These are phyloP conservation scores for Coniferiporia weirii DNA, from an alignment of 1,284 basidiomycete genomes.

Conservation along the genomic window DNA sequence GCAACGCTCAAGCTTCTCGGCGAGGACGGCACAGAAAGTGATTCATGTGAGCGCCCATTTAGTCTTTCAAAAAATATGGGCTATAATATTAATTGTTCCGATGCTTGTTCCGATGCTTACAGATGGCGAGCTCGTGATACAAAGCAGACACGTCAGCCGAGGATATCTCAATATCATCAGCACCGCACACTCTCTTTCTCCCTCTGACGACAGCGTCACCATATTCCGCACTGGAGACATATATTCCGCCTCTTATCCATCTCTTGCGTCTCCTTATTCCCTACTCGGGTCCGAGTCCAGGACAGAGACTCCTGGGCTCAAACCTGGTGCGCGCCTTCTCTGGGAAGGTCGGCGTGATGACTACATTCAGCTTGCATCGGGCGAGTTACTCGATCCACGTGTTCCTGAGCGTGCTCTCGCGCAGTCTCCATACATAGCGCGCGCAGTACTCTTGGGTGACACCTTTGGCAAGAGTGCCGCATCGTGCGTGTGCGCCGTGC, in stretches of 20 bases:
- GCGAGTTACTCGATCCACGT: slow-evolving; percentile 30
- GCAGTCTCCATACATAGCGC: slow-evolving; percentile 23
- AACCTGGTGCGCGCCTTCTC: slow-evolving; percentile 20
- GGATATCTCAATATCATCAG: slow-evolving; percentile 29
- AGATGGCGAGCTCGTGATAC: slow-evolving; percentile 33
- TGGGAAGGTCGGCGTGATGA: slow-evolving; percentile 34
- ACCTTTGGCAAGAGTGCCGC: slow-evolving; percentile 30
- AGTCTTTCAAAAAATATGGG: background rate
- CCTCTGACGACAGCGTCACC: slow-evolving; percentile 23
- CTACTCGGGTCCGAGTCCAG: background rate
- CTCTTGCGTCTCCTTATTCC: background rate
- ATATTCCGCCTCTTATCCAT: slow-evolving; percentile 20
- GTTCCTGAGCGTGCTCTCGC: slow-evolving; percentile 28
- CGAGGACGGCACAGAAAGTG: slow-evolving; percentile 6
- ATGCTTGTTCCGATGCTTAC: background rate
- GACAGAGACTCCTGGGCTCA: background rate
- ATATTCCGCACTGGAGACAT: slow-evolving; percentile 33
- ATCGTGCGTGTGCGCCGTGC: slow-evolving; percentile 28
- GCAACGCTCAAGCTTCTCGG: slow-evolving; percentile 5
- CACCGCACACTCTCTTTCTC: slow-evolving; percentile 24
- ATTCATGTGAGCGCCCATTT: background rate
- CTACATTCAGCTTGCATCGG: slow-evolving; percentile 32
- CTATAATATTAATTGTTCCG: slow-evolving; percentile 24
- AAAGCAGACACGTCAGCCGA: slow-evolving; percentile 26
- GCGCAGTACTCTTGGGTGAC: slow-evolving; percentile 31